Evolutionary conservation across 2,329 filamentous ascomycete genomes (phyloP), one percentile per base, ranked within the genome.

Genomic region (Phoma sp.): DNA sequence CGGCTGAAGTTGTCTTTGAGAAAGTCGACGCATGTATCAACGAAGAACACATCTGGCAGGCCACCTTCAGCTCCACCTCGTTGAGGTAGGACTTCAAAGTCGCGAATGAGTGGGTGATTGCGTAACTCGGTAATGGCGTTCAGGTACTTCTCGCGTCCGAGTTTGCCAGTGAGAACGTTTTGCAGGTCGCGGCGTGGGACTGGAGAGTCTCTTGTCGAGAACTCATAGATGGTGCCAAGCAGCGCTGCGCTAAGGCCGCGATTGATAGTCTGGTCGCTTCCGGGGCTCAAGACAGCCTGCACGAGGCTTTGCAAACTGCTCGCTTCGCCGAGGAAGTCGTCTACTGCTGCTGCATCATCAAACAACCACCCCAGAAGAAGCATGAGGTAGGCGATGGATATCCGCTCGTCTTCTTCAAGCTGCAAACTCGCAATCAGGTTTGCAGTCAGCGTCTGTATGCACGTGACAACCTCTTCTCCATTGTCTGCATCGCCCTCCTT

Each of bases 1-100:
- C 93, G 88, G 67, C 90, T 94, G 72, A 96, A 98, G 71, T 96
- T 96, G 69, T 98, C 93, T 70, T 97, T 97, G 67, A 97, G 85
- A 68, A 98, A 96, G 57, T 97, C 91, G 51, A 99, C 87, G 74
- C 97, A 98, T 0, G 85, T 85, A 41, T 85, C 83, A 64, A 96
- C 92, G 61, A 98, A 95, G 71, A 87, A 96, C 0, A 96, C 90
- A 45, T 93, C 88, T 0, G 92, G 90, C 7, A 93, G 74, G 63
- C 76, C 84, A 74, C 81, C 80, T 50, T 80, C 66, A 13, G 64
- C 63, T 3, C 67, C 62, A 5, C 68, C 63, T 43, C 85, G 90
- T 65, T 92, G 91, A 2, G 90, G 87, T 9, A 90, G 80, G 21
- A 97, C 90, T 68, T 98, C 95, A 64, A 94, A 97, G 70, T 99